A percentile compares a stretch with the other conserved stretches of the same genome.
Conservation (phyloP, 2,329 filamentous ascomycete genomes). For the Penicillium hesseltinei region DNA sequence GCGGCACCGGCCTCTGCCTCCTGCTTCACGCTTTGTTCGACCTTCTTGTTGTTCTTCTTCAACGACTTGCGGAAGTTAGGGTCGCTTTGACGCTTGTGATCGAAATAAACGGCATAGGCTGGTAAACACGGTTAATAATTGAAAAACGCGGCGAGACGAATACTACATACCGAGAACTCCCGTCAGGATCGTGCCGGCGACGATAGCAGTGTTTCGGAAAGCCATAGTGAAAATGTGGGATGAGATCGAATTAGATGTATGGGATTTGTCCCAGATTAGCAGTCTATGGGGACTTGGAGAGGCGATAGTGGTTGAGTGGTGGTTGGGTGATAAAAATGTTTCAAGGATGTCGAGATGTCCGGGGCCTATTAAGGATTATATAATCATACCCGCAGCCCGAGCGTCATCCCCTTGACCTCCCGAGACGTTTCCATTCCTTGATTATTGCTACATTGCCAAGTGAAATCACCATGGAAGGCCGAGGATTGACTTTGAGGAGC, state of each 20-base stretch:
- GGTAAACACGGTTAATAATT: conserved; percentile 9
- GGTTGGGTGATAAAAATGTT: conserved; percentile 10
- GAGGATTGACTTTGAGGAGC: conserved; percentile 63
- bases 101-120: conserved; percentile 67
- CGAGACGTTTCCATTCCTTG: conserved; percentile 5
- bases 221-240: conserved; percentile 4
- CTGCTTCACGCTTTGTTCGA: conserved; percentile 49
- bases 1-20: conserved; percentile 48
- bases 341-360: conserved; percentile 5
- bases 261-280: background rate
- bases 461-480: conserved; percentile 48
- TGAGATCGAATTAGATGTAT: background rate
- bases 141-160: background rate
- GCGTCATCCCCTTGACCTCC: conserved; percentile 5
- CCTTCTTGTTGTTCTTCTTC: conserved; percentile 49
- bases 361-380: background rate
- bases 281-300: conserved; percentile 1
- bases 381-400: conserved; percentile 6
- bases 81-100: conserved; percentile 63
- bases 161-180: conserved; percentile 52
- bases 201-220: conserved; percentile 49
- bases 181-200: conserved; percentile 59
- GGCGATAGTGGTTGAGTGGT: background rate
- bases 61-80: conserved; percentile 61
- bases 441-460: conserved; percentile 8